Evolutionary conservation across 371 early-diverging fungal species (phyloP).

Genomic region (Mortierella sp.): DNA sequence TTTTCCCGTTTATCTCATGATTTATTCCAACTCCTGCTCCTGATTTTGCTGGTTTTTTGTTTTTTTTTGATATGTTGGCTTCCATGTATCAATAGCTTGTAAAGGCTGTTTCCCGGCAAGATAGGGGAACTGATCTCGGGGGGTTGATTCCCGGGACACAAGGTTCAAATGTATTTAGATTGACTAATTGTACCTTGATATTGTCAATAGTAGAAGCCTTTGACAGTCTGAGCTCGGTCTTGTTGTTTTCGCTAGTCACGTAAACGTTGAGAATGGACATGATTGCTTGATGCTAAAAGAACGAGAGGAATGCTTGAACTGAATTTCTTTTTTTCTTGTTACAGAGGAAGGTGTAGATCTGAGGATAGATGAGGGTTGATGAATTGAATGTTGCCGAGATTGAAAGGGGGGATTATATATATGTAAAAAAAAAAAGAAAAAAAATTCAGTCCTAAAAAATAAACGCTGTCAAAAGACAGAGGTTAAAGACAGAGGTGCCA

Average conservation of each 20-base stretch:
- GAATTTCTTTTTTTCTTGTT: too few species aligned
- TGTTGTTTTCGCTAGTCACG: conserved; percentile 77
- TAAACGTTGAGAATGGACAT: conserved; percentile 83
- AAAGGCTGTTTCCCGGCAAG: neutral
- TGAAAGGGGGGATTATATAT: too few species aligned
- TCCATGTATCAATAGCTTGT: neutral
- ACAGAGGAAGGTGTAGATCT: too few species aligned
- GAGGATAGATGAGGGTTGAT: too few species aligned
- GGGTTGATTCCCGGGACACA: neutral
- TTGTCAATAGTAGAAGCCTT: conserved; percentile 76
- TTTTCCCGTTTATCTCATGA: neutral
- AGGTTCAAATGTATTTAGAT: neutral
- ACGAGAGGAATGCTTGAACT: too few species aligned
- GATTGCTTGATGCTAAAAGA: neutral
- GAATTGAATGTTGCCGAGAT: too few species aligned
- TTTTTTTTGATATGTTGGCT: neutral
- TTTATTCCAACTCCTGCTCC: neutral
- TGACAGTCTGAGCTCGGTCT: conserved; percentile 85
- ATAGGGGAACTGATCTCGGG: neutral
- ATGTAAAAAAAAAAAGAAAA: conserved; percentile 1
- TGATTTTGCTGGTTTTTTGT: too few species aligned
- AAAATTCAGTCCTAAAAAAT: neutral
- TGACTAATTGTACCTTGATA: conserved; percentile 70
- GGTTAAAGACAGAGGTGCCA: neutral
- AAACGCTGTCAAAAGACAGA: too few species aligned